Evolutionary conservation across 306 rosid genomes (phyloP).

Genomic region (Quercus glauca): DNA sequence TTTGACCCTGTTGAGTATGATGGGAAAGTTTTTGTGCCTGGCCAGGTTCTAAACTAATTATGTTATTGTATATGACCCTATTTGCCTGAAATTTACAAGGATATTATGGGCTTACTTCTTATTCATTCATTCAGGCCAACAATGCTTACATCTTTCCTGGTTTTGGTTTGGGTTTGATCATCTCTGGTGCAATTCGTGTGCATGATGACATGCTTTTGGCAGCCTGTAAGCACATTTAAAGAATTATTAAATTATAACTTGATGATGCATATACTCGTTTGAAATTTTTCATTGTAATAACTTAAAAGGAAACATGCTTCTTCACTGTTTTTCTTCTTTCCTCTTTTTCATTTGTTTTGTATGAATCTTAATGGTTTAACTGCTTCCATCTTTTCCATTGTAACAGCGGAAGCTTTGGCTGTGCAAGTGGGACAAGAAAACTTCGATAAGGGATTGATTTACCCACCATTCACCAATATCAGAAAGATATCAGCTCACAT

Average conservation of each 20-base stretch:
- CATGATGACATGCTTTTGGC: conserved; percentile 94
- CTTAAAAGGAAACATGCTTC: not conserved
- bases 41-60: conserved; percentile 62
- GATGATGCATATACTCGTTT: too few species aligned
- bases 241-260: too few species aligned
- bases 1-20: conserved; percentile 72
- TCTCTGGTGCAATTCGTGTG: conserved; percentile 92
- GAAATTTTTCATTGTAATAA: too few species aligned
- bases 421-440: conserved; percentile 68
- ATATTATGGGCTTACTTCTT: conserved; percentile 25
- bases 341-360: not conserved
- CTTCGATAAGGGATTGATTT: conserved; percentile 80
- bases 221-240: conserved; percentile 65
- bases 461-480: conserved; percentile 95
- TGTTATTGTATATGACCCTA: conserved; percentile 1
- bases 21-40: conserved; percentile 73
- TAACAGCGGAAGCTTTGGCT: conserved; percentile 93
- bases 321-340: not conserved
- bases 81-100: not conserved
- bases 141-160: conserved; percentile 99
- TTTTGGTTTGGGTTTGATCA: conserved; percentile 90
- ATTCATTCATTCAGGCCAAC: conserved; percentile 64
- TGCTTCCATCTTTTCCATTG: not conserved
- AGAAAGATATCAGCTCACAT: conserved; percentile 93
- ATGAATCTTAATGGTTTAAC: not conserved